Conservation (phyloP, 495 filamentous ascomycete species). For the Parathielavia appendiculata region DNA sequence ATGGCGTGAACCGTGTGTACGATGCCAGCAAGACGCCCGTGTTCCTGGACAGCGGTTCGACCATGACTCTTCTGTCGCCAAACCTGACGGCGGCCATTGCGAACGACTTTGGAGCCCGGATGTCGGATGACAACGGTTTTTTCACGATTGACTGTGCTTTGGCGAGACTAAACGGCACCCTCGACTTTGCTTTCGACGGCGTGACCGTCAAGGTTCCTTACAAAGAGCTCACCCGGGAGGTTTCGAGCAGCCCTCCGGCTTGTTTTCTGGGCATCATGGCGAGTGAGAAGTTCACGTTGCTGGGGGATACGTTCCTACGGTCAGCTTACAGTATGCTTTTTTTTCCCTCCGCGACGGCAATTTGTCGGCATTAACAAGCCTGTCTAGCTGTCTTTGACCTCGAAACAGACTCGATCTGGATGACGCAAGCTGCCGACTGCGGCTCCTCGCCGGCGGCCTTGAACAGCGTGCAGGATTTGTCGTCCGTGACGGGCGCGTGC, state of each 20-base stretch:
- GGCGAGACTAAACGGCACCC: conserved; percentile 54
- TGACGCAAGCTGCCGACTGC: conserved; percentile 45
- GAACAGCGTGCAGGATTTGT: conserved; percentile 21
- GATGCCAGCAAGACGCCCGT: conserved; percentile 53
- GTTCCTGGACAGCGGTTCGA: conserved; percentile 84
- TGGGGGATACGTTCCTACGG: conserved; percentile 92
- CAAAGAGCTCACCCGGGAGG: conserved; percentile 48
- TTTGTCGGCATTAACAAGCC: not conserved
- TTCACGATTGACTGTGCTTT: conserved; percentile 68
- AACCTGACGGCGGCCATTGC: conserved; percentile 58
- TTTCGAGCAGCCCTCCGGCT: conserved; percentile 43
- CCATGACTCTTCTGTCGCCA: conserved; percentile 79
- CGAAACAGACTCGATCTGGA: conserved; percentile 39
- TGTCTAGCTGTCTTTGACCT: conserved; percentile 46
- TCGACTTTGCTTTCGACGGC: conserved; percentile 69
- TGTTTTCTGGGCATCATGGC: conserved; percentile 77
- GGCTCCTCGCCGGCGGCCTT: conserved; percentile 37
- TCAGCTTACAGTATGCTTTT: conserved; percentile 64
- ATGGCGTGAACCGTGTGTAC: conserved; percentile 41
- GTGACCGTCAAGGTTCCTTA: conserved; percentile 63
- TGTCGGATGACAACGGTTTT: conserved; percentile 46
- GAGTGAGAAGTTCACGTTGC: conserved; percentile 55
- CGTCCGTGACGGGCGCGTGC: conserved; percentile 22
- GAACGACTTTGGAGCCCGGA: conserved; percentile 57
- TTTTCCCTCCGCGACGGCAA: not conserved